A percentile compares a stretch with the other conserved stretches of the same genome.
Evolutionary conservation across 31 red algal genomes (phyloP).

Genomic region (Porphyra umbilicalis): DNA sequence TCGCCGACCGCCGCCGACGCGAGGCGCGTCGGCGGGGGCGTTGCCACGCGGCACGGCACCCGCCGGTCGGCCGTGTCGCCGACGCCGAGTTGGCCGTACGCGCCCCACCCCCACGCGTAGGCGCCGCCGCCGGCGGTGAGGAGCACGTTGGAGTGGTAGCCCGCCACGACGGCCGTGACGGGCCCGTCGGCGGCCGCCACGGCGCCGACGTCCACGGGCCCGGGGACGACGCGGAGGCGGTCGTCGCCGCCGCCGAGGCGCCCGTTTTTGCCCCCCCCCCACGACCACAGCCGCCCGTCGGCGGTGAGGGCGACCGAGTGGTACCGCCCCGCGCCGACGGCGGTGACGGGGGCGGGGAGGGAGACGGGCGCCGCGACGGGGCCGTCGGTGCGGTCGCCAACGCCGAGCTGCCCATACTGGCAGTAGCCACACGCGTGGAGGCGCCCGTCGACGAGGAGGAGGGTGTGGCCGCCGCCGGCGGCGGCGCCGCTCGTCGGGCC

Average conservation of each 20-base stretch:
- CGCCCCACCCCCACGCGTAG: constrained; percentile 96
- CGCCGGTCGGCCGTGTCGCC: constrained; percentile 65
- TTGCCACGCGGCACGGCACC: constrained; percentile 36
- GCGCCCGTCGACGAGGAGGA: constrained; percentile 48
- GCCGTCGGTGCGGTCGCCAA: constrained; percentile 77
- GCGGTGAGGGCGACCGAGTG: constrained; percentile 70
- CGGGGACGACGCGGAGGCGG: constrained; percentile 59
- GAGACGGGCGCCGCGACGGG: constrained; percentile 43
- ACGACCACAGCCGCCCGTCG: constrained; percentile 67
- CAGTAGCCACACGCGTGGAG: constrained; percentile 79
- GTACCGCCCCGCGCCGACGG: constrained; percentile 79
- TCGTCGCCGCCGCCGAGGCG: constrained; percentile 85
- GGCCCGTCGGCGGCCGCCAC: constrained; percentile 57
- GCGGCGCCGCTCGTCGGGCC: constrained; percentile 42
- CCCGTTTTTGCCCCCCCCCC: constrained; percentile 97
- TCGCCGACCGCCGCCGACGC: constrained; percentile 68
- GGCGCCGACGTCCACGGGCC: constrained; percentile 36
- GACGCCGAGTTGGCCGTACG: constrained; percentile 86
- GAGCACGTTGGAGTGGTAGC: constrained; percentile 81
- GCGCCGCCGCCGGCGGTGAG: constrained; percentile 54
- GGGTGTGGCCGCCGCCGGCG: constrained; percentile 93
- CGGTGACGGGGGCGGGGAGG: constrained; percentile 31
- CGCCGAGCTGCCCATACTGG: constrained; percentile 92
- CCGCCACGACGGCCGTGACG: constrained; percentile 47
- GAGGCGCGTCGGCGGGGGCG: constrained; percentile 33